phyloP scores from a whole-genome alignment of 2,329 filamentous ascomycete genomes.

The Aspergillus puulaauensis region DNA sequence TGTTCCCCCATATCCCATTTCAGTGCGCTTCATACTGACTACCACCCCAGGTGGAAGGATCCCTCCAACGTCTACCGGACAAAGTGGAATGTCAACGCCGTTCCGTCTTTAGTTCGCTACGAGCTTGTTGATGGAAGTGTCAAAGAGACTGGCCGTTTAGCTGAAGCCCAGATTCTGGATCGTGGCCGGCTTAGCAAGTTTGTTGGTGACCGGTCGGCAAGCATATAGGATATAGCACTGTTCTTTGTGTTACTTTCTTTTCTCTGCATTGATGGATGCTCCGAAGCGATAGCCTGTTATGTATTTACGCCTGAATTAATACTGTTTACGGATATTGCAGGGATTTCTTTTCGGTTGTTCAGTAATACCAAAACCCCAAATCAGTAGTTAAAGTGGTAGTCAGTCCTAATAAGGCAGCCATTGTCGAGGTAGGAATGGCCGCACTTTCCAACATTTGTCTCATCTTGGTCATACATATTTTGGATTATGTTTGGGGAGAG shows the following conservation, averaged over 20 bases:
- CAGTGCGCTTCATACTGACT: not conserved
- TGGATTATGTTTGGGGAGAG: no score
- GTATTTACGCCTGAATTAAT: no score
- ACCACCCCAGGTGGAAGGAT: slow-evolving; percentile 34
- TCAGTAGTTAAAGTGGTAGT: no score
- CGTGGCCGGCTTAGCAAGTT: slow-evolving; percentile 22
- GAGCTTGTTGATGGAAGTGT: slow-evolving; percentile 30
- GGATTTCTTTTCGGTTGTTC: no score
- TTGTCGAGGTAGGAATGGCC: no score
- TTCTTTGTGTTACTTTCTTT: not conserved
- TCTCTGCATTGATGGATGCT: not conserved
- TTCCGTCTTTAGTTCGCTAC: slow-evolving; percentile 38
- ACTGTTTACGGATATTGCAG: no score
- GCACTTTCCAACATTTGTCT: no score
- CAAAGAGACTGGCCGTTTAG: slow-evolving; percentile 30
- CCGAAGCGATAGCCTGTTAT: no score
- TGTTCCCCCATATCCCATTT: slow-evolving; percentile 6
- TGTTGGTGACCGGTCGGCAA: slow-evolving; percentile 9
- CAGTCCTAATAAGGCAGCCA: no score
- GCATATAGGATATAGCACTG: not conserved
- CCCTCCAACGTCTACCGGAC: slow-evolving; percentile 34
- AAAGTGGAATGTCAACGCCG: slow-evolving; percentile 34
- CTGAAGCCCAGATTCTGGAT: slow-evolving; percentile 34
- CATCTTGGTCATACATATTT: no score
- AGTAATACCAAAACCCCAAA: no score